Base-by-base conservation (phyloP, 257 asterid genomes). In the Ehretia macrophylla region DNA sequence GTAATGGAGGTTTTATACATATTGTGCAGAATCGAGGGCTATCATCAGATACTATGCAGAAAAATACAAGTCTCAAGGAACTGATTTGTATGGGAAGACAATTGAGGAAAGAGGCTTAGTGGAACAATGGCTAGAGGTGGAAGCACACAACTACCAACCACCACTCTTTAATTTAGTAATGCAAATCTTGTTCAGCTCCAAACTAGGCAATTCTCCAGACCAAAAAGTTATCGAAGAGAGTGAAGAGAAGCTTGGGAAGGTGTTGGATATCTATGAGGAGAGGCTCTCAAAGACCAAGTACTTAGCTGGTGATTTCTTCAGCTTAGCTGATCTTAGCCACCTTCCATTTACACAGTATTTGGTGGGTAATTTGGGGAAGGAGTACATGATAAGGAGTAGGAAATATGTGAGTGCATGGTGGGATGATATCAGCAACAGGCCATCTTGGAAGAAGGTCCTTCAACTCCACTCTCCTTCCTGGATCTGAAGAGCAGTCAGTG, bases 321-420 rank as follows among this genome's bases (percentile, higher is more conserved):
- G 77, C 76, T 69, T 81, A 13, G 84, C 84, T 1, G 87, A 81
- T 64, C 78, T 81, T 13, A 78, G 80, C 67, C 79, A 78, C 59
- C 68, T 77, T 1, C 75, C 84, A 3, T 77, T 80, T 17, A 60
- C 52, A 4, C 68, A 76, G 37, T 65, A 44, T 60, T 55, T 80
- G 70, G 8, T 73, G 65, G 67, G 46, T 52, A 56, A 60, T 19
- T 5, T 68, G 21, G 67, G 48, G 56, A 73, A 60, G 62, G 76
- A 65, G 71, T 58, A 76, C 27, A 14, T 80, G 81, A 68, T 77
- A 16, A 76, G 65, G 67, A 70, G 72, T 8, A 70, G 83, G 72
- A 72, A 74, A 44, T 77, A 65, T 40, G 86, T 80, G 70, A 76
- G 75, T 22, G 65, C 70, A 3, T 80, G 81, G 86, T 80, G 83